phyloP scores from a whole-genome alignment of 257 asterid species.

The Solanum megistacrolobum region DNA sequence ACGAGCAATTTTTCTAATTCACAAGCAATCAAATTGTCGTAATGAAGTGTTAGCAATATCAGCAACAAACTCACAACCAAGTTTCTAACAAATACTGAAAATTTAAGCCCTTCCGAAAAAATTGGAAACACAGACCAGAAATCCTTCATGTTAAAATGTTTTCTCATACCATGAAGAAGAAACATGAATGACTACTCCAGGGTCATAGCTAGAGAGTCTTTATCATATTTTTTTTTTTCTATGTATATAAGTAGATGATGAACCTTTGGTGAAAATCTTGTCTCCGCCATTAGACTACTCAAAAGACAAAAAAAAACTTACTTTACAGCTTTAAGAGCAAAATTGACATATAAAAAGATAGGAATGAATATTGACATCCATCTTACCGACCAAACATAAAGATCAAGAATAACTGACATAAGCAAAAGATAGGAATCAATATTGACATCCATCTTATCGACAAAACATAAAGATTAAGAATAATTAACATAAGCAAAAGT shows the following conservation, averaged over 20 bases:
- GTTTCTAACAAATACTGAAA: background rate
- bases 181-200: background rate
- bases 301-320: background rate
- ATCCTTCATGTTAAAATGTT: background rate
- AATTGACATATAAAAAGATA: background rate
- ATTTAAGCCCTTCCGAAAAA: background rate
- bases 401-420: background rate
- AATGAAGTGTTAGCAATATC: background rate
- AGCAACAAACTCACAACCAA: background rate
- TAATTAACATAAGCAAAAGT: background rate
- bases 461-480: background rate
- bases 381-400: background rate
- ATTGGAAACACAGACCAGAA: background rate
- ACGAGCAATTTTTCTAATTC: background rate
- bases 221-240: background rate
- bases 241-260: background rate
- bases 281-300: background rate
- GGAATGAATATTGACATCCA: background rate
- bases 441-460: background rate
- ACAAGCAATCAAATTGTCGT: background rate
- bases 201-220: background rate
- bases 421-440: background rate
- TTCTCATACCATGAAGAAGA: background rate
- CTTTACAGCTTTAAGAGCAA: background rate
- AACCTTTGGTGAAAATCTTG: background rate